Evolutionary conservation across 1,284 basidiomycete genomes (phyloP), one percentile per base, ranked within the genome.

Genomic region (Ustilago esculenta): DNA sequence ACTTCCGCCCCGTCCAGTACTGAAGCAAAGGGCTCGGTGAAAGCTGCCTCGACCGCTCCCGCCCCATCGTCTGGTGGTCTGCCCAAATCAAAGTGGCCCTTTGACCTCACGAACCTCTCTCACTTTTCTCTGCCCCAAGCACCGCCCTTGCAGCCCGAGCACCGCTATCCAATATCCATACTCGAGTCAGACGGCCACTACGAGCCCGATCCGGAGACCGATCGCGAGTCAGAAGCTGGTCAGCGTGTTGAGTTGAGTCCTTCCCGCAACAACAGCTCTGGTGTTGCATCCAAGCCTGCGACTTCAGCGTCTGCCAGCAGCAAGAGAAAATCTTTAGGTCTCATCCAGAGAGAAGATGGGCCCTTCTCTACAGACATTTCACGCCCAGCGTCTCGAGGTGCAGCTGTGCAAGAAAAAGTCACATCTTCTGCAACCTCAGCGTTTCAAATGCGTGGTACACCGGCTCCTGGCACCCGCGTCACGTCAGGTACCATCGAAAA

Each of bases 101-200:
- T 48, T 12, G 40, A 41, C 17, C 39, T 56, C n/a, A 34, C 47
- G 4, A 27, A 25, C 24, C 15, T 60, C 18, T 34, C 32, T 6
- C n/a, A 23, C 15, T 45, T 52, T 12, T 25, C 52, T 2, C 8
- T 67, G 17, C 64, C 57, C 10, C 64, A 60, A 33, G 64, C 64
- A 20, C 48, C 42, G 4, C 64, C 64, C 14, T 21, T 67, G 36
- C 64, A 67, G 37, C 54, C 55, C 17, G 32, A 54, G 20, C 61
- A 54, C 44, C 55, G 61, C 32, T 54, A 61, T 29, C 58, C 58
- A 1, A 49, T 48, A 17, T 20, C 40, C 7, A 61, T 61, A 10
- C 30, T 49, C 1, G 54, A 49, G 18, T 37, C 36, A 2, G 54
- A 57, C 15, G 45, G 40, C 10, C 34, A 33, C 2, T 57, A 58